Base-by-base conservation (phyloP, 2,329 filamentous ascomycete species). In the Fusarium devonianum region DNA sequence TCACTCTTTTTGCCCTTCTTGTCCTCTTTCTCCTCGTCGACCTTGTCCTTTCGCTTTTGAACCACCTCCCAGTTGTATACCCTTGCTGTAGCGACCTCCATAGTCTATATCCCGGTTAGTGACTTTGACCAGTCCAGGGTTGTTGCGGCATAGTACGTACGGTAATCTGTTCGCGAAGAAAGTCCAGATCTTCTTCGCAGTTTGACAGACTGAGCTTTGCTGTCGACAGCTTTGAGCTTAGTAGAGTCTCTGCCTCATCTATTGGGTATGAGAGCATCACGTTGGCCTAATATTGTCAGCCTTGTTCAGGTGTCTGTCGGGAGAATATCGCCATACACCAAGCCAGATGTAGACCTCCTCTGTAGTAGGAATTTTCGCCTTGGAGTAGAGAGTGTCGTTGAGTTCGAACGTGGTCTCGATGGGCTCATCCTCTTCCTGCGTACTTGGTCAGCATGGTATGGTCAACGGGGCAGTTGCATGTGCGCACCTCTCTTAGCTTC, bases 31-130 rank as follows among this genome's bases (percentile, higher is more conserved):
- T 77, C 85, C 56, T 85, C 82, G 28, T 88, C 86, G 4, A 75
- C 79, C 72, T 92, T 94, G 53, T 96, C 92, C 78, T 96, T 97
- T 63, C 94, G 82, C 75, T 95, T 90, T 78, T 96, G 90, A 32
- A 93, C 90, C 4, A 99, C 92, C 67, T 99, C 94, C 93, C 94
- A 97, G 73, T 99, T 99, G 74, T 99, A 97, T n/a, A 99, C 92
- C 58, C 94, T 83, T 16, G 94, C 94, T 29, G 93, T 92, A 4
- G 94, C 94, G 23, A 99, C 94, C 73, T 99, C 94, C 78, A 99
- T 87, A 0, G 92, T 97, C 90, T 95, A 61, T n/a, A 13, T 22
- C 46, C 38, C 36, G 11, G 17, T 48, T 7, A 49, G 53, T 59
- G 64, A 43, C 22, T 13, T 2, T 7, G n/a, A 16, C 30, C 22